Base-by-base conservation (phyloP, 371 early-diverging fungal species). In the Saksenaea oblongispora region DNA sequence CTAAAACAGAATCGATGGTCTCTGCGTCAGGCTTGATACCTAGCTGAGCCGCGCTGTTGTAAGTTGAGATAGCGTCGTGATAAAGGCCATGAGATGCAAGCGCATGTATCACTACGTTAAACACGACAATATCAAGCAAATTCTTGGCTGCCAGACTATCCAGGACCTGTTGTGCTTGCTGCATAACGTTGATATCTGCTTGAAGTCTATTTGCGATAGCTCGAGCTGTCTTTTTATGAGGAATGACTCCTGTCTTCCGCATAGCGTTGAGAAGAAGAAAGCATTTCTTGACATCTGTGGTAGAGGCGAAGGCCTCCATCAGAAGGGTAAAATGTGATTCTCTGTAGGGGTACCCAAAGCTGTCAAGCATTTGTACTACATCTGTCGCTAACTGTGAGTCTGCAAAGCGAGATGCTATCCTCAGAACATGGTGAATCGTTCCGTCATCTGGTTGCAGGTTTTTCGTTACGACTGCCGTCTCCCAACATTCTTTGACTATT, bases 241-340 rank as follows among this genome's bases (percentile, higher is more conserved):
- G 76, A 54, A 57, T 62, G 56, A 85, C 65, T 0, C 87, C 87
- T 1, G 76, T 71, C 17, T 66, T 66, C n/a, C 88, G 75, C 89
- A 90, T 91, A 17, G 79, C 67, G 9, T 73, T 59, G 3, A 92
- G 69, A 35, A 87, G 78, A 35, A 75, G 70, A 65, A 93, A 82
- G 2, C 88, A 86, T 14, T 70, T 71, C 37, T 75, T 76, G 70
- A 85, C 80, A 59, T 86, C 84, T 5, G 65, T 61, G 13, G 74
- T 71, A 1, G 71, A 64, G 0, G 89, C 76, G 65, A 87, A 89
- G 3, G 91, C 79, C 34, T 88, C 87, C 5, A 91, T 66, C n/a
- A 93, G 61, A 13, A 89, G 82, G 36, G 82, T 80, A 65, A 90
- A 83, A 56, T 92, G 90, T 5, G 69, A 71, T 36, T 87, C 88